Evolutionary conservation across 495 filamentous ascomycete species (phyloP).

Genomic region (Talaromyces wortmannii): DNA sequence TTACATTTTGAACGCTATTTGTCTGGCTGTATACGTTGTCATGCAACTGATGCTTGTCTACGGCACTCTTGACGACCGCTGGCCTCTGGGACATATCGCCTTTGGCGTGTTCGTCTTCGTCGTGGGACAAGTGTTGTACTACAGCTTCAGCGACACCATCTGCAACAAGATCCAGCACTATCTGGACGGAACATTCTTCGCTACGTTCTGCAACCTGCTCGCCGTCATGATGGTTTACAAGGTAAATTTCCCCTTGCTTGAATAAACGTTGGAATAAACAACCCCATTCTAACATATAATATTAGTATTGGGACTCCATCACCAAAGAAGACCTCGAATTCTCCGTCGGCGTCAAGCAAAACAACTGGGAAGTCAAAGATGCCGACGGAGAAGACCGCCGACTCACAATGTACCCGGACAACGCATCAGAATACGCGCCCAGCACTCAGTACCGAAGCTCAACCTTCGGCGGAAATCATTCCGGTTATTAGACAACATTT

Average conservation of each 20-base stretch:
- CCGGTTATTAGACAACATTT: neutral
- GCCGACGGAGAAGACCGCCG: constrained; percentile 82
- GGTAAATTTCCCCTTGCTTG: constrained; percentile 38
- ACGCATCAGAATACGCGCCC: constrained; percentile 49
- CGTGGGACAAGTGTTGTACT: constrained; percentile 86
- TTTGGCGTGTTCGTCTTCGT: constrained; percentile 92
- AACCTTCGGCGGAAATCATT: constrained; percentile 7
- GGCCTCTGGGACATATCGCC: constrained; percentile 89
- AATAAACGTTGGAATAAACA: neutral
- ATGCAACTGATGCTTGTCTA: constrained; percentile 85
- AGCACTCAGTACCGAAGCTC: constrained; percentile 49
- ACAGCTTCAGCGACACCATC: constrained; percentile 79
- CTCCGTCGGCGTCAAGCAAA: constrained; percentile 86
- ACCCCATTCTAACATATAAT: constrained; percentile 7
- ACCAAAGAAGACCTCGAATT: constrained; percentile 98
- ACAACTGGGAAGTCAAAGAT: constrained; percentile 99
- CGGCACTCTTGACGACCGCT: constrained; percentile 88
- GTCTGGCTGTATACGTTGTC: constrained; percentile 75
- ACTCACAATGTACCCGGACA: constrained; percentile 68
- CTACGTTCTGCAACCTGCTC: constrained; percentile 86
- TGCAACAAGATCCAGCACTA: constrained; percentile 88
- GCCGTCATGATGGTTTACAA: constrained; percentile 99
- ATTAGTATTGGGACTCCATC: constrained; percentile 97
- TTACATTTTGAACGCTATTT: constrained; percentile 85
- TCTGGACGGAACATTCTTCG: constrained; percentile 90